Evolutionary conservation across 1,284 basidiomycete species (phyloP), one percentile per base, ranked within the genome.

Genomic region (Marasmius fiardii): DNA sequence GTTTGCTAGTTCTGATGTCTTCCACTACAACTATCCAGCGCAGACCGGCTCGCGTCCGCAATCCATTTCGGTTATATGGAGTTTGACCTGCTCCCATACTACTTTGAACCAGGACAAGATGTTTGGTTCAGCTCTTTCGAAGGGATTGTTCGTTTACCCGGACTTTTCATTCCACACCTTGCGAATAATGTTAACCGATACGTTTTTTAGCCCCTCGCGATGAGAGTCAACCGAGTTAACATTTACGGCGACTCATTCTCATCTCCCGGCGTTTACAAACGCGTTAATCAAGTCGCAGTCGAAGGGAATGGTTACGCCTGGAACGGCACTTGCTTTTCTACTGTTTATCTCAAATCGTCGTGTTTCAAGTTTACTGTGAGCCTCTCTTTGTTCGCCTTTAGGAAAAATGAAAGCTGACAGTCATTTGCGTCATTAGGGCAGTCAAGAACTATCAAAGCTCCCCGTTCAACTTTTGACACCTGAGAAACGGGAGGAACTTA

Each of bases 401-500:
- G 10, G 4, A 31, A 11, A 31, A 28, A n/a, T n/a, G 5, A 16
- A 3, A 26, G 33, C 12, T 14, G 14, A 31, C 12, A 3, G 24
- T 11, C 4, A 7, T 16, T 18, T 33, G 31, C 10, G 28, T 10
- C 4, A n/a, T 11, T 26, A 49, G 47, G 47, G 47, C 4, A 28
- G 12, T 8, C 7, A 33, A 16, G 47, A 49, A 33, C 26, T 49
- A 16, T 49, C 26, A 12, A 7, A 33, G 18, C 28, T 49, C n/a
- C 6, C 24, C 14, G 26, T 49, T 31, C 12, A 33, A n/a, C 5
- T 49, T 12, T 12, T 49, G 26, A 49, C 47, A 16, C 26, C 24
- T 31, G 47, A 49, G 31, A 49, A 49, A n/a, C 47, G 47, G 23
- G 26, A 49, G 26, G 26, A 49, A 26, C 47, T 49, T 10, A 31